phyloP scores from a whole-genome alignment of 495 filamentous ascomycete species.

The Podospora bellae-mahoneyi region DNA sequence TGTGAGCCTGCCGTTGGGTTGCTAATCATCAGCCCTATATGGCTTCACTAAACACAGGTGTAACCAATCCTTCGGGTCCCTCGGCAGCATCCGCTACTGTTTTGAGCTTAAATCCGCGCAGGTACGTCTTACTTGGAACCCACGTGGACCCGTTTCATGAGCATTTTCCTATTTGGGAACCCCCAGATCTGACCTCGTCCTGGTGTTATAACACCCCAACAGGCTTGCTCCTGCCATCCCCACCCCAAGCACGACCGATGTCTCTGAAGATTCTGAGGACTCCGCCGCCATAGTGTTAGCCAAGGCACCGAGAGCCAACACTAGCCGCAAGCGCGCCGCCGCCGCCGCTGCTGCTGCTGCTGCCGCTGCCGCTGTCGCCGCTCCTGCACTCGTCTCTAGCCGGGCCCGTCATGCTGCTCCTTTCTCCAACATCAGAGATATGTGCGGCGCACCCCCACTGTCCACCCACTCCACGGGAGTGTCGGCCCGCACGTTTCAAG shows the following conservation, averaged over 20 bases:
- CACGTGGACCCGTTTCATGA: not conserved
- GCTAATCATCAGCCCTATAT: not conserved
- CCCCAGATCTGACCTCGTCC: not conserved
- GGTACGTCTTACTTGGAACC: not conserved
- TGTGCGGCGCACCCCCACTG: slow-evolving; percentile 12
- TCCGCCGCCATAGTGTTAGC: not conserved
- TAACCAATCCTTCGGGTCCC: not conserved
- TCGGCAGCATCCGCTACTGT: not conserved
- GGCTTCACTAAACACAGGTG: not conserved
- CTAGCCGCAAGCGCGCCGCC: not conserved
- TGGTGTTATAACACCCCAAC: too few relatives aligned
- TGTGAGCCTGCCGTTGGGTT: not conserved
- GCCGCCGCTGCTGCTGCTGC: not conserved
- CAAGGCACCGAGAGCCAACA: slow-evolving; percentile 5
- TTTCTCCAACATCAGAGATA: not conserved
- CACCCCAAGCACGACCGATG: not conserved
- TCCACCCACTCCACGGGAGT: slow-evolving; percentile 17
- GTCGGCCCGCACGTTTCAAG: slow-evolving; percentile 10
- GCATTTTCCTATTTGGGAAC: slow-evolving; percentile 2
- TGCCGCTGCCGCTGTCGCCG: not conserved
- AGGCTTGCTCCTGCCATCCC: not conserved
- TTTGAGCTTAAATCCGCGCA: slow-evolving; percentile 4
- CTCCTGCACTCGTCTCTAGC: not conserved
- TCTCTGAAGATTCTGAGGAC: slow-evolving; percentile 1
- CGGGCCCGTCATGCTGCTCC: not conserved